Percentiles rank a stretch among this genome's conserved stretches.
phyloP scores from a whole-genome alignment of 441 rosid species.

The Arabidopsis hybrid region DNA sequence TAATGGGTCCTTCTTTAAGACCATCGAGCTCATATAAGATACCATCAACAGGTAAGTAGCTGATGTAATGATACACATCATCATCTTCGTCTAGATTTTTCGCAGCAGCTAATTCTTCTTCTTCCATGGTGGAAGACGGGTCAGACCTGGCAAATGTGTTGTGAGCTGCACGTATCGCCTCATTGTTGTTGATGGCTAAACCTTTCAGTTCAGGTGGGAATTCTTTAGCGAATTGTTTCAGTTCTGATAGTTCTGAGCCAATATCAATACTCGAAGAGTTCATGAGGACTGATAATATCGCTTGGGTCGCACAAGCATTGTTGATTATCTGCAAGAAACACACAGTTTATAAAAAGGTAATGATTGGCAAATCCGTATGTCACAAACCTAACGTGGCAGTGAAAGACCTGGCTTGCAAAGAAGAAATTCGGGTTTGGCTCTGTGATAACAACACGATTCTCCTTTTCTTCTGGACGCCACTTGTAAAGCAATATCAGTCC shows the following conservation, averaged over 20 bases:
- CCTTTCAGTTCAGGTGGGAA: constrained; percentile 51
- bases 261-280: constrained; percentile 43
- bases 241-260: constrained; percentile 42
- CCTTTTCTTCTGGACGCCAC: constrained; percentile 50
- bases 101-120: constrained; percentile 28
- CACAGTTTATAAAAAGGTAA: not conserved
- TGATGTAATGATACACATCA: constrained; percentile 48
- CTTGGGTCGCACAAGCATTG: constrained; percentile 47
- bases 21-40: constrained; percentile 46
- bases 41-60: constrained; percentile 48
- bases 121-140: constrained; percentile 36
- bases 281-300: constrained; percentile 45
- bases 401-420: constrained; percentile 47
- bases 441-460: constrained; percentile 43
- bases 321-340: constrained; percentile 44
- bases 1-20: constrained; percentile 49
- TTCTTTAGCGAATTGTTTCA: constrained; percentile 43
- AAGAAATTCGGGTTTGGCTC: constrained; percentile 49
- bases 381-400: not conserved
- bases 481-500: constrained; percentile 49
- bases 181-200: constrained; percentile 49
- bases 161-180: constrained; percentile 48
- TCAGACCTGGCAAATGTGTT: constrained; percentile 46
- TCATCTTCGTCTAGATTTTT: constrained; percentile 39
- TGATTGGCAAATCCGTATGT: not conserved